Evolutionary conservation across 208 protist species (phyloP).

Genomic region (Leishmania martiniquensis): DNA sequence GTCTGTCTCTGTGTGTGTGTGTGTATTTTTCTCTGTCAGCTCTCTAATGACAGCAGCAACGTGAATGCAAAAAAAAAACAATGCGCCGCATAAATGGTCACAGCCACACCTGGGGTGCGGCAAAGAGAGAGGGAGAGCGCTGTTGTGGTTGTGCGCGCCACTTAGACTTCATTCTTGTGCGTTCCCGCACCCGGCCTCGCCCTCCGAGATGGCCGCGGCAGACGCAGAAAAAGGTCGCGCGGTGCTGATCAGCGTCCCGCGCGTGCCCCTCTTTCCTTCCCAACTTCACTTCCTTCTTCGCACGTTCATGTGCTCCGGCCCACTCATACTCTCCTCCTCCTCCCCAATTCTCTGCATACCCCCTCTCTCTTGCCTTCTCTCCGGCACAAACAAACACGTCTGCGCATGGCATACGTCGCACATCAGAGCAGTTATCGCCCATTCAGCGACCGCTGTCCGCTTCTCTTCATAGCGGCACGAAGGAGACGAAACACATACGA

Average conservation of each 20-base stretch:
- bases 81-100: background rate
- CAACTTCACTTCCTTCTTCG: background rate
- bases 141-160: background rate
- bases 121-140: background rate
- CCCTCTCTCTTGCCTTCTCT: background rate
- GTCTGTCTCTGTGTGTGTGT: background rate
- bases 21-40: background rate
- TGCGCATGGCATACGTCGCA: background rate
- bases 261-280: background rate
- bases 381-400: background rate
- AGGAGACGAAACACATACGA: constrained; percentile 6
- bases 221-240: background rate
- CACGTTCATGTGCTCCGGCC: background rate
- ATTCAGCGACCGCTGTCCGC: background rate
- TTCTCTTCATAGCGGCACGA: background rate
- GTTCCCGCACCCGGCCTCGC: background rate
- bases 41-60: too few species aligned
- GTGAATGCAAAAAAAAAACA: too few species aligned
- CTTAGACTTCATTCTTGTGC: background rate
- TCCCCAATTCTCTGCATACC: background rate
- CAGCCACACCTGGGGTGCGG: background rate
- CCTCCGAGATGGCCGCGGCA: background rate
- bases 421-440: background rate
- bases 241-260: background rate
- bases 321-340: background rate